Conservation (phyloP, 2,329 filamentous ascomycete genomes). For the Periconia sp. region DNA sequence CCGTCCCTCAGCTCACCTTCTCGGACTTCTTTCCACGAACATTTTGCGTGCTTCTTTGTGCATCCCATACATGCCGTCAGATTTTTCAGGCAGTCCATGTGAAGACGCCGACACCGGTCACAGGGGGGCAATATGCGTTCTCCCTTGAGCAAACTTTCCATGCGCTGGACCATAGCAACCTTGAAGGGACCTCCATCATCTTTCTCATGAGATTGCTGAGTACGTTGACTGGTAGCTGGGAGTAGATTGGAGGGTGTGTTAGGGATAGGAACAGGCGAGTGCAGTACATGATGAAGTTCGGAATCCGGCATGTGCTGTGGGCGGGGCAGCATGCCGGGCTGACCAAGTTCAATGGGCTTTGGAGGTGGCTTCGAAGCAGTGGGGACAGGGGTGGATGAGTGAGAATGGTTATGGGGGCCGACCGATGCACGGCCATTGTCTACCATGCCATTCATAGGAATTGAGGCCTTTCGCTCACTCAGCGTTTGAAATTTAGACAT, state of each 20-base stretch:
- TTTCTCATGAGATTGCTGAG: constrained; percentile 48
- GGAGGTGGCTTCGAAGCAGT: constrained; percentile 29
- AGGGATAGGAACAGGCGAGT: constrained; percentile 56
- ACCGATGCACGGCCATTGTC: constrained; percentile 34
- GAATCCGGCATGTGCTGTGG: constrained; percentile 35
- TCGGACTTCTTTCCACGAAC: constrained; percentile 79
- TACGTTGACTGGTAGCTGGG: constrained; percentile 46
- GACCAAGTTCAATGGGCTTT: constrained; percentile 22
- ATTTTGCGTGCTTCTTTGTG: constrained; percentile 88
- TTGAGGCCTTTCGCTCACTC: constrained; percentile 50
- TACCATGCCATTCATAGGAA: constrained; percentile 23
- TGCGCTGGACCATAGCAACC: constrained; percentile 69
- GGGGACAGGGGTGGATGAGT: constrained; percentile 25
- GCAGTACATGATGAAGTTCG: constrained; percentile 46
- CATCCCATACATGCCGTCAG: constrained; percentile 84
- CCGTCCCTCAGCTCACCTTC: constrained; percentile 63
- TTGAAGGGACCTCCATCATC: constrained; percentile 63
- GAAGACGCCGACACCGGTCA: constrained; percentile 77
- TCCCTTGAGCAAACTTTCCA: constrained; percentile 74
- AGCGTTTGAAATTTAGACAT: constrained; percentile 65
- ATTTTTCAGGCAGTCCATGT: constrained; percentile 82
- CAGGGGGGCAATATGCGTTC: constrained; percentile 79
- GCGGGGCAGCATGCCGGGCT: constrained; percentile 15
- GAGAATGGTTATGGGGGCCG: constrained; percentile 23
- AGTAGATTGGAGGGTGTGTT: constrained; percentile 57